Evolutionary conservation across 345 rosid genomes (phyloP).

Genomic region (Tarenaya hassleriana): DNA sequence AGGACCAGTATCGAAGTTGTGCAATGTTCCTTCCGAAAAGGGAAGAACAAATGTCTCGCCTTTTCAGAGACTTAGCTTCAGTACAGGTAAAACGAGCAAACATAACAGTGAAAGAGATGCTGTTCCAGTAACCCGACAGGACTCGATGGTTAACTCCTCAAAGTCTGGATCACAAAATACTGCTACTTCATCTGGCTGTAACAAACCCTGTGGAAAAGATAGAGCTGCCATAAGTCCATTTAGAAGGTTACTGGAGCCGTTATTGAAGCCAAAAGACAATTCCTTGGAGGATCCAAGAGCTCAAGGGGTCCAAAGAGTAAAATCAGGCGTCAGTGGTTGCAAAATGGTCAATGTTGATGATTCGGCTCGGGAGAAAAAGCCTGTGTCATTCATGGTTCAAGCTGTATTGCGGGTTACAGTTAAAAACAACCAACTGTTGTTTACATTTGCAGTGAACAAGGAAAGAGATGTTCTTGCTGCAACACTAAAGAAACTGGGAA

Average conservation of each 20-base stretch:
- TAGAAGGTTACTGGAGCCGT: slow-evolving; percentile 72
- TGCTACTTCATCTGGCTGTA: slow-evolving; percentile 32
- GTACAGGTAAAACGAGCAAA: slow-evolving; percentile 51
- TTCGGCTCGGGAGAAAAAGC: slow-evolving; percentile 39
- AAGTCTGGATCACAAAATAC: slow-evolving; percentile 36
- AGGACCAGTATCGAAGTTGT: slow-evolving; percentile 31
- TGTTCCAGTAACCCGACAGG: slow-evolving; percentile 28
- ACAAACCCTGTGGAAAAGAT: slow-evolving; percentile 32
- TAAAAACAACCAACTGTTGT: slow-evolving; percentile 73
- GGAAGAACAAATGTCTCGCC: slow-evolving; percentile 71
- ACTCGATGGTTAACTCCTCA: slow-evolving; percentile 29
- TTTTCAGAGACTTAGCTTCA: slow-evolving; percentile 56
- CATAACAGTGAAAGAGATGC: slow-evolving; percentile 39
- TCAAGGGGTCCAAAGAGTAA: slow-evolving; percentile 37
- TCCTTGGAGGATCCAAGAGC: slow-evolving; percentile 31
- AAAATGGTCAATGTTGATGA: slow-evolving; percentile 30
- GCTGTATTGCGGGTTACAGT: slow-evolving; percentile 65
- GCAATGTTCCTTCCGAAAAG: slow-evolving; percentile 42
- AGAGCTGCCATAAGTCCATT: slow-evolving; percentile 73
- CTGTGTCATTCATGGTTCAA: slow-evolving; percentile 43
- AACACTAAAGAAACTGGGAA: slow-evolving; percentile 48
- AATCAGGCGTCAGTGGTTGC: slow-evolving; percentile 33
- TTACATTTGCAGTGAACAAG: slow-evolving; percentile 75
- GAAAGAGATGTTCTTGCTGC: slow-evolving; percentile 68
- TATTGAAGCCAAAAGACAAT: slow-evolving; percentile 51